Evolutionary conservation across 169 alveolate genomes (phyloP), one percentile per base, ranked within the genome.

Genomic region (Eimeria falciformis): DNA sequence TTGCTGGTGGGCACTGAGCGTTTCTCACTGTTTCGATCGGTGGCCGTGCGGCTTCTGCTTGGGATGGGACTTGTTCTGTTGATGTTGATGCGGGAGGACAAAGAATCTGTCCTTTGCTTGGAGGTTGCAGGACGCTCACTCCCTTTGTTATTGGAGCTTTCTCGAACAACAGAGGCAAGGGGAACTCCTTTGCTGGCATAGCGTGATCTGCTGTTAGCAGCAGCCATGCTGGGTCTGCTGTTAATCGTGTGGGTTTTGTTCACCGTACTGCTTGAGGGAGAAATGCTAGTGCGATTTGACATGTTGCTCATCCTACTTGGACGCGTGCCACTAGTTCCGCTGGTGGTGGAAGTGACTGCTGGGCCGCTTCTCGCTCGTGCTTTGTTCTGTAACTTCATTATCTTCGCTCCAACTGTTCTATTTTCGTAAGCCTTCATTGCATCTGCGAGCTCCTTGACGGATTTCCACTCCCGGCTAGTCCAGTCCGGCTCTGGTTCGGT

Each of bases 391-490:
- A n/a, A n/a, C n/a, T n/a, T n/a, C n/a, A n/a, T n/a, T n/a, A n/a
- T n/a, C n/a, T n/a, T n/a, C n/a, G n/a, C n/a, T n/a, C n/a, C n/a
- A n/a, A n/a, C n/a, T n/a, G n/a, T 12, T 25, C 40, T 56, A 11
- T 65, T 55, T 27, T 81, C 89, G n/a, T 55, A 11, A 27, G 89
- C 43, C n/a, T 55, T 50, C 17, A 55, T 23, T 55, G 89, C 58
- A 27, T 55, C 27, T 81, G 89, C 29, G 58, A 81, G 75, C 56
- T 81, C 75, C 53, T 81, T 71, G 6, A 53, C 89, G 40, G 89
- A 81, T n/a, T 81, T 81, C 89, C 89, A 81, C 45, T 65, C 75
- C 12, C 75, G 62, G 55, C 75, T 65, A 43, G 37, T 45, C 89
- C 89, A 81, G 18, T 9, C 25, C 27, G 75, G 33, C 89, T 53